Evolutionary conservation across 495 filamentous ascomycete species (phyloP).

Genomic region (Aspergillus affinis): DNA sequence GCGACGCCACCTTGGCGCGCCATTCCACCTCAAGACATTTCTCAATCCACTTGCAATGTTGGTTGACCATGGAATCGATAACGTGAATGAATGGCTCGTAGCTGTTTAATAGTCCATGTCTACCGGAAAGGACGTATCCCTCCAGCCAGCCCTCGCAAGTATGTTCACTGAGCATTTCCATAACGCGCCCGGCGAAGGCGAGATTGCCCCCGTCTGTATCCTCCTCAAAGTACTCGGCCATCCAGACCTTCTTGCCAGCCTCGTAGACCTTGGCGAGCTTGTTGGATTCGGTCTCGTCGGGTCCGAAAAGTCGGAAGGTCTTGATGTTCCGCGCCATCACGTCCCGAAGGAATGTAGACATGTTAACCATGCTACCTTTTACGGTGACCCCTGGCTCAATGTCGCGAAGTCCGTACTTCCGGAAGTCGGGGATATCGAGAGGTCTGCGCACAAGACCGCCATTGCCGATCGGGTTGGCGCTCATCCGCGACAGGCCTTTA

Average conservation of each 20-base stretch:
- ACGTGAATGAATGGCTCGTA: conserved; percentile 80
- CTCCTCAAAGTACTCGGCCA: conserved; percentile 72
- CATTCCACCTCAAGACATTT: conserved; percentile 72
- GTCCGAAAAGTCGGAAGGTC: conserved; percentile 71
- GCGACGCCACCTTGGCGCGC: conserved; percentile 63
- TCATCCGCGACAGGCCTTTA: conserved; percentile 60
- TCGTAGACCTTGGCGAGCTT: conserved; percentile 67
- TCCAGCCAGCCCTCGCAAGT: conserved; percentile 77
- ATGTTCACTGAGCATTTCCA: conserved; percentile 78
- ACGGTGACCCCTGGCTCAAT: conserved; percentile 51
- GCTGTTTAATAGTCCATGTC: conserved; percentile 71
- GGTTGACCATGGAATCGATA: conserved; percentile 78
- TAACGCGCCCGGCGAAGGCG: conserved; percentile 61
- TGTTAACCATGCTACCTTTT: conserved; percentile 61
- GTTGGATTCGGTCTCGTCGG: conserved; percentile 76
- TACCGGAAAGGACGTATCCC: conserved; percentile 68
- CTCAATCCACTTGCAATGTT: conserved; percentile 79
- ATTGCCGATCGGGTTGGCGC: conserved; percentile 70
- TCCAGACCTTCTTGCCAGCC: conserved; percentile 72
- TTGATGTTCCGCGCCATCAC: conserved; percentile 57
- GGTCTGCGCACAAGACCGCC: conserved; percentile 62
- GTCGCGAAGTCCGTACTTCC: conserved; percentile 56
- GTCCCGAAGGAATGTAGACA: conserved; percentile 62
- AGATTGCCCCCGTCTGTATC: conserved; percentile 69
- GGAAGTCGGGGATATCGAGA: conserved; percentile 64